Evolutionary conservation across 106 monocot genomes (phyloP).

Genomic region (Xerophyta viscosa): DNA sequence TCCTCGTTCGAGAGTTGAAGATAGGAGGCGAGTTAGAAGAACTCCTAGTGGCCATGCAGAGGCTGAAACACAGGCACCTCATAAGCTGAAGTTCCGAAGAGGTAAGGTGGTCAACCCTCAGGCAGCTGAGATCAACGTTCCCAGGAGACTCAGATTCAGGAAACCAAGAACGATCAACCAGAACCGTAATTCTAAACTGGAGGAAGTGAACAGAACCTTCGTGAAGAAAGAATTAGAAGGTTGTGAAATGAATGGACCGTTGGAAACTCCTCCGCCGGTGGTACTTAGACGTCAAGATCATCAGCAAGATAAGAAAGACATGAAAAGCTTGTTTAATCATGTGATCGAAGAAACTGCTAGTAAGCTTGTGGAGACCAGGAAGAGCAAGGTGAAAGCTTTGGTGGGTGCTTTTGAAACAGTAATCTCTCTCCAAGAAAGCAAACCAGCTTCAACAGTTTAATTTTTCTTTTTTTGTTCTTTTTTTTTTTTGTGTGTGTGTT

Average conservation of each 20-base stretch:
- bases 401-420: constrained; percentile 86
- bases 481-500: background rate
- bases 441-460: constrained; percentile 5
- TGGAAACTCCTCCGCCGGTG: constrained; percentile 12
- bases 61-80: constrained; percentile 14
- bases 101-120: constrained; percentile 36
- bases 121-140: constrained; percentile 20
- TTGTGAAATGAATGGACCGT: constrained; percentile 1
- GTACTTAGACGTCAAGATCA: constrained; percentile 50
- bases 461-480: background rate
- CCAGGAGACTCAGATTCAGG: constrained; percentile 40
- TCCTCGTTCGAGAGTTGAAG: background rate
- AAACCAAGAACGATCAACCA: constrained; percentile 10
- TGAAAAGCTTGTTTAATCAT: constrained; percentile 55
- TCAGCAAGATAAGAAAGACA: constrained; percentile 48
- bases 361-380: constrained; percentile 66
- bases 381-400: constrained; percentile 87
- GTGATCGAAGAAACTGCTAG: constrained; percentile 76
- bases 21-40: constrained; percentile 13
- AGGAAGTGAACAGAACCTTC: constrained; percentile 26
- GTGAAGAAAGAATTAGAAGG: constrained; percentile 14
- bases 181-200: constrained; percentile 5
- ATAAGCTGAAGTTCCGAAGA: constrained; percentile 39
- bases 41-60: constrained; percentile 1
- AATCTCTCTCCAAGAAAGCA: constrained; percentile 67